Conservation (phyloP, 1,284 basidiomycete genomes). For the Anthracocystis panici-leucophaei region DNA sequence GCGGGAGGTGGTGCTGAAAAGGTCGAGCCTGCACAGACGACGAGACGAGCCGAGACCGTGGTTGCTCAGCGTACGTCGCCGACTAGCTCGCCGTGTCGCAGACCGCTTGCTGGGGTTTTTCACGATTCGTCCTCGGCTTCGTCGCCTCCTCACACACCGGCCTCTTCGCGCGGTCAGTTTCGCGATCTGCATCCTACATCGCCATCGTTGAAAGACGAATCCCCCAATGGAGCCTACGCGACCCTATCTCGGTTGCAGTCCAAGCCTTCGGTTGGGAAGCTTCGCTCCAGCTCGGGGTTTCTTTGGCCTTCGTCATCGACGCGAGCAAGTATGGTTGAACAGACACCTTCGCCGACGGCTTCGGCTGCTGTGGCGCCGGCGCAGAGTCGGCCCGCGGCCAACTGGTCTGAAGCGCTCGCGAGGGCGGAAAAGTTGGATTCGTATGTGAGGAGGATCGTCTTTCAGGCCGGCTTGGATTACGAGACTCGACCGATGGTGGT, state of each 20-base stretch:
- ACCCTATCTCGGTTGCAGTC: conserved; percentile 42
- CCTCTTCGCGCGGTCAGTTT: conserved; percentile 16
- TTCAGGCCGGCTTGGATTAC: conserved; percentile 86
- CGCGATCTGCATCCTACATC: conserved; percentile 21
- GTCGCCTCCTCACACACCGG: conserved; percentile 30
- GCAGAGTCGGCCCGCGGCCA: conserved; percentile 55
- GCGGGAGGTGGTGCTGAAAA: conserved; percentile 14
- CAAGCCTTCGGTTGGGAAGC: conserved; percentile 29
- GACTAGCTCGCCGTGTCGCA: conserved; percentile 28
- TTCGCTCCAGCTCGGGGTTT: conserved; percentile 40
- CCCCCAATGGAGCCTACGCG: conserved; percentile 40
- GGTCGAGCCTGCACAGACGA: background rate
- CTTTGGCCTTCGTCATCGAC: conserved; percentile 28
- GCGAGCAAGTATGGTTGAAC: background rate
- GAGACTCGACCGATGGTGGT: conserved; percentile 90
- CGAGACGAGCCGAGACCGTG: conserved; percentile 4
- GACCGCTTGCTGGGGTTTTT: conserved; percentile 39
- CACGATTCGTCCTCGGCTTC: conserved; percentile 27
- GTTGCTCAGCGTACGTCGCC: conserved; percentile 13
- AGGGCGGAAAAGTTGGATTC: conserved; percentile 71
- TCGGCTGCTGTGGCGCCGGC: background rate
- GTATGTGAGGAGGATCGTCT: conserved; percentile 79
- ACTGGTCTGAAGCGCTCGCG: conserved; percentile 56
- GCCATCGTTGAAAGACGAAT: conserved; percentile 27
- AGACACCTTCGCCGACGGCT: conserved; percentile 1